Conservation (phyloP, 306 rosid genomes). For the Acacia crassicarpa region DNA sequence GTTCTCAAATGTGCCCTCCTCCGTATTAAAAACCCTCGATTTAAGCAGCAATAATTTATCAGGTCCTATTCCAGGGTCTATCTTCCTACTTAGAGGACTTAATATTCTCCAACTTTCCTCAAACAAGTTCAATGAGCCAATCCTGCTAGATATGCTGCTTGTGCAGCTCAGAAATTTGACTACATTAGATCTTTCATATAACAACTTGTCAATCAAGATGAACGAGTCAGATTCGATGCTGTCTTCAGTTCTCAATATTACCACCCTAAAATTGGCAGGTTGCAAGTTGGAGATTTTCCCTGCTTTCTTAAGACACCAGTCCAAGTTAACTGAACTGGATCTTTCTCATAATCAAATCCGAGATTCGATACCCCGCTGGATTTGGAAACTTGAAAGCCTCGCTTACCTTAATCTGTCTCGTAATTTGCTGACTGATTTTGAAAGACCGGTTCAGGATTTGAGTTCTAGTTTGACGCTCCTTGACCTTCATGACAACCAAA, state of each 20-base stretch:
- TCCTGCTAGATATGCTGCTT: conserved; percentile 14
- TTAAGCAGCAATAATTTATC: conserved; percentile 48
- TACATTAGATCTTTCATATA: conserved; percentile 58
- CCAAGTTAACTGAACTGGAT: conserved; percentile 31
- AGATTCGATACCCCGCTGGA: conserved; percentile 60
- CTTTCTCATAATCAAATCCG: conserved; percentile 50
- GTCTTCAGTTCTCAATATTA: conserved; percentile 24
- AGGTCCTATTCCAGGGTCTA: conserved; percentile 44
- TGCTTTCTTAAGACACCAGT: conserved; percentile 41
- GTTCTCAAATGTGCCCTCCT: conserved; percentile 8
- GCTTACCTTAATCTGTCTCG: conserved; percentile 46
- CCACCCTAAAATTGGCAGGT: conserved; percentile 45
- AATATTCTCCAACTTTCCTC: conserved; percentile 45
- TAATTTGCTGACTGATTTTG: conserved; percentile 37
- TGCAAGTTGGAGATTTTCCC: conserved; percentile 47
- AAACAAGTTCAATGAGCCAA: conserved; percentile 49
- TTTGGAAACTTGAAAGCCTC: conserved; percentile 48
- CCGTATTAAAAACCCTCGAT: conserved; percentile 42
- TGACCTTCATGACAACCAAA: conserved; percentile 50
- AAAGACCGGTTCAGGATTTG: conserved; percentile 29
- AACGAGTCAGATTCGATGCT: background rate
- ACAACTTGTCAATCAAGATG: conserved; percentile 32
- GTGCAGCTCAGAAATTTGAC: conserved; percentile 37
- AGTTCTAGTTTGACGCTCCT: background rate
- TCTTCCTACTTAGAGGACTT: conserved; percentile 40